phyloP scores from a whole-genome alignment of 345 rosid species.

The Sisymbrium irio region DNA sequence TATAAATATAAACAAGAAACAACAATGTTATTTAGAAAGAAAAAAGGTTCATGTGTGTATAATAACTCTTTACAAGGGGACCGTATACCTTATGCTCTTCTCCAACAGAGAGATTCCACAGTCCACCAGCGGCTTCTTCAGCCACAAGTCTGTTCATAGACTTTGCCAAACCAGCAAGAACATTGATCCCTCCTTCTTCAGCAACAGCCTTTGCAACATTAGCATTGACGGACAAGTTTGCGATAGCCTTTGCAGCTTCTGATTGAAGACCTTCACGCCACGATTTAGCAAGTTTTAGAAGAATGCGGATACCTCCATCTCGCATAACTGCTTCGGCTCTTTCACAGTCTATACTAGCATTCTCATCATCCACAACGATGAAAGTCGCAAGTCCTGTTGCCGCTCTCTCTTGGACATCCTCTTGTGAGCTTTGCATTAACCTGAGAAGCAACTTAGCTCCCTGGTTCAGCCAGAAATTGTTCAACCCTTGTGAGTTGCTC shows the following conservation, averaged over 20 bases:
- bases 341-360: slow-evolving; percentile 70
- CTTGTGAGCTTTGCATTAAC: slow-evolving; percentile 76
- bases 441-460: slow-evolving; percentile 68
- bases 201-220: slow-evolving; percentile 77
- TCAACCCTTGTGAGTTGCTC: slow-evolving; percentile 54
- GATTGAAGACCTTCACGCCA: slow-evolving; percentile 74
- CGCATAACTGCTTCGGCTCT: slow-evolving; percentile 81
- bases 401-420: slow-evolving; percentile 83
- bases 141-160: slow-evolving; percentile 79
- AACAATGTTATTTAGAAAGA: slow-evolving; percentile 4
- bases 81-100: slow-evolving; percentile 71
- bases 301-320: slow-evolving; percentile 71
- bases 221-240: slow-evolving; percentile 65
- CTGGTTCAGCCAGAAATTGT: slow-evolving; percentile 71
- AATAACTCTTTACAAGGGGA: background rate
- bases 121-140: slow-evolving; percentile 82
- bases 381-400: slow-evolving; percentile 74
- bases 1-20: slow-evolving; percentile 2
- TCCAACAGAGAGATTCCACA: slow-evolving; percentile 82
- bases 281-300: slow-evolving; percentile 65
- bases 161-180: slow-evolving; percentile 64
- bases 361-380: slow-evolving; percentile 68
- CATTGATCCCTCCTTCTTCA: slow-evolving; percentile 68
- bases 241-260: slow-evolving; percentile 87
- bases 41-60: slow-evolving; percentile 1